Conservation (phyloP, 805 yeast species). For the Ogataea nitratoaversa region DNA sequence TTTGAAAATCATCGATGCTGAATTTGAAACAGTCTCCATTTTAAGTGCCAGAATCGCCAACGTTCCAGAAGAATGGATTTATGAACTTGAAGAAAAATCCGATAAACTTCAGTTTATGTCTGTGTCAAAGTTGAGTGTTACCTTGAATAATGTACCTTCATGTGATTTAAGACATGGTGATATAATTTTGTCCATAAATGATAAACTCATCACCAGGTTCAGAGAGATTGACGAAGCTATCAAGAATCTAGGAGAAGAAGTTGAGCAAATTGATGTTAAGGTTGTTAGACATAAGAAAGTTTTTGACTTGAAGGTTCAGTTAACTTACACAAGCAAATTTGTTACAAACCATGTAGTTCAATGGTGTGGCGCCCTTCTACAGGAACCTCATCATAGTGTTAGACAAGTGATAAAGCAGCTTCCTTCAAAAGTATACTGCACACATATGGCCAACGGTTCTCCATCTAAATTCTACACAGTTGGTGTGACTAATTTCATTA, state of each 20-base stretch:
- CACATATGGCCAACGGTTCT: slow-evolving; percentile 71
- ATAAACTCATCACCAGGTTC: slow-evolving; percentile 56
- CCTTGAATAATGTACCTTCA: slow-evolving; percentile 24
- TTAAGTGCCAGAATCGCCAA: slow-evolving; percentile 79
- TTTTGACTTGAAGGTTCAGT: slow-evolving; percentile 56
- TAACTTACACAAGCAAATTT: slow-evolving; percentile 53
- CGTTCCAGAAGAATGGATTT: slow-evolving; percentile 83
- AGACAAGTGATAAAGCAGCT: slow-evolving; percentile 73
- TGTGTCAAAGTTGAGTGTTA: slow-evolving; percentile 55
- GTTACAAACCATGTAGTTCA: slow-evolving; percentile 63
- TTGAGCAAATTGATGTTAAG: slow-evolving; percentile 44
- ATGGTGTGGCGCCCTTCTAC: slow-evolving; percentile 84
- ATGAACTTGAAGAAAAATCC: slow-evolving; percentile 49
- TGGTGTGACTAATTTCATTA: slow-evolving; percentile 75
- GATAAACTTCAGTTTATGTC: slow-evolving; percentile 72
- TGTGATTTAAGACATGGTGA: slow-evolving; percentile 59
- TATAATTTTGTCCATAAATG: slow-evolving; percentile 68
- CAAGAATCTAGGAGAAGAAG: slow-evolving; percentile 32
- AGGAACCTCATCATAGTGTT: slow-evolving; percentile 90
- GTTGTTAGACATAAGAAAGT: slow-evolving; percentile 71
- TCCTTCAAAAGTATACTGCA: slow-evolving; percentile 83
- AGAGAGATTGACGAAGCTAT: slow-evolving; percentile 55
- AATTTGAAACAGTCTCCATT: slow-evolving; percentile 62
- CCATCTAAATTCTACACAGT: slow-evolving; percentile 84
- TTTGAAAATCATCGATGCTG: slow-evolving; percentile 72